Evolutionary conservation across 352 stramenopile species (phyloP).

Genomic region (Globisporangium paroecandrum): DNA sequence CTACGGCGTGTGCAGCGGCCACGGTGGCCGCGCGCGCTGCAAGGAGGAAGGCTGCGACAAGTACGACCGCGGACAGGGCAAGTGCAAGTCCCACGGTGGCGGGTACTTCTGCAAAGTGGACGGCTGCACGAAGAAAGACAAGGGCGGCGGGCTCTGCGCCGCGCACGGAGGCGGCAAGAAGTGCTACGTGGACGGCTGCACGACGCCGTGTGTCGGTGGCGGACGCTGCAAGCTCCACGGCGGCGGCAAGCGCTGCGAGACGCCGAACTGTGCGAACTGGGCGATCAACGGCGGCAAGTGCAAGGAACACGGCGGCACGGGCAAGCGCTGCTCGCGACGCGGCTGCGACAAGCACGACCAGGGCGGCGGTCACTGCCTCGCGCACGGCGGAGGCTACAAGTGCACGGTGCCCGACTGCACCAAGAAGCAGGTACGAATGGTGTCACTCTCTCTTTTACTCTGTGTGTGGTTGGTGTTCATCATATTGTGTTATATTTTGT

Average conservation of each 20-base stretch:
- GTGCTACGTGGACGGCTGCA: conserved; percentile 68
- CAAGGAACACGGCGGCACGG: conserved; percentile 69
- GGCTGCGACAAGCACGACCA: conserved; percentile 80
- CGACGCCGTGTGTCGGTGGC: conserved; percentile 66
- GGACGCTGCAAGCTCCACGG: conserved; percentile 69
- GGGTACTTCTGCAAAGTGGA: conserved; percentile 78
- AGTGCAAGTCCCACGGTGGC: conserved; percentile 80
- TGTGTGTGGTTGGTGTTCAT: not conserved
- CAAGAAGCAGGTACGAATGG: conserved; percentile 69
- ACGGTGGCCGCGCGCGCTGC: conserved; percentile 69
- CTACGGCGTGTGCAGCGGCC: conserved; percentile 69
- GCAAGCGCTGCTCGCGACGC: conserved; percentile 59
- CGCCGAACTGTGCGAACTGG: conserved; percentile 52
- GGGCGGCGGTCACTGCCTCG: conserved; percentile 69
- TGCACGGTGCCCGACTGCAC: conserved; percentile 64
- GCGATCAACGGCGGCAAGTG: conserved; percentile 66
- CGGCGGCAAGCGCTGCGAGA: conserved; percentile 53
- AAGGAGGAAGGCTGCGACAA: conserved; percentile 75
- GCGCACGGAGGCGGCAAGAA: conserved; percentile 80
- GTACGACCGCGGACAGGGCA: conserved; percentile 68
- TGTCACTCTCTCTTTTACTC: not conserved
- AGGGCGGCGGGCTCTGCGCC: conserved; percentile 75
- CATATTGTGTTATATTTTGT: not conserved
- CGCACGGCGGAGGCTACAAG: conserved; percentile 68
- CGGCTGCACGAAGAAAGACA: conserved; percentile 81